Evolutionary conservation across 1,284 basidiomycete genomes (phyloP).

Genomic region (Marasmius oreades): DNA sequence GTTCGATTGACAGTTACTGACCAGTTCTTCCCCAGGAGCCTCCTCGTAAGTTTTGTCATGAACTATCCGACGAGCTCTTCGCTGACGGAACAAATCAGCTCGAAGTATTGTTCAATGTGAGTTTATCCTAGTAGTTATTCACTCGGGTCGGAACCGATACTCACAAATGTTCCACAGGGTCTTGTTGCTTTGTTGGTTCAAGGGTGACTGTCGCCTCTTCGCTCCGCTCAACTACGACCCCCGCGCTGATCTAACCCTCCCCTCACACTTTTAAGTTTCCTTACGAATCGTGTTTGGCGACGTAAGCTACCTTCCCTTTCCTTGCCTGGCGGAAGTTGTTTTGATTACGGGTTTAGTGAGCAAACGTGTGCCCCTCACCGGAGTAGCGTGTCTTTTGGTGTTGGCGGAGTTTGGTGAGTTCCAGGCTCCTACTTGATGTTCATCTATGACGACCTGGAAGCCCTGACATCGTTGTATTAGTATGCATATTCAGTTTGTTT

Average conservation of each 20-base stretch:
- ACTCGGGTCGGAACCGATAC: background rate
- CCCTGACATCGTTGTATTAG: conserved; percentile 19
- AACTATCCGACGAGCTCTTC: background rate
- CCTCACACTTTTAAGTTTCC: background rate
- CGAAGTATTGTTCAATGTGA: background rate
- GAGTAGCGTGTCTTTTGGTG: conserved; percentile 13
- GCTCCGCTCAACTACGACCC: background rate
- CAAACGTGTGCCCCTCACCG: background rate
- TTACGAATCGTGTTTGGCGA: background rate
- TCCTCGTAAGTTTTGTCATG: background rate
- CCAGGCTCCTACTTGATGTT: background rate
- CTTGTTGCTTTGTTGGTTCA: background rate
- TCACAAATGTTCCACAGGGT: background rate
- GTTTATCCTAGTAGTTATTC: background rate
- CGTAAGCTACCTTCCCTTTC: background rate
- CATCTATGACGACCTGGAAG: too few relatives aligned
- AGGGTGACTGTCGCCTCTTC: background rate
- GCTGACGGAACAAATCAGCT: background rate
- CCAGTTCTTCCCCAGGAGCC: background rate
- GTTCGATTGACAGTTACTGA: background rate
- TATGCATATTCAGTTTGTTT: conserved; percentile 8
- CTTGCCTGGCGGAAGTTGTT: background rate
- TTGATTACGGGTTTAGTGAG: background rate
- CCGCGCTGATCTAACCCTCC: background rate
- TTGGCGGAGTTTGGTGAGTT: conserved; percentile 23